Percentiles rank a stretch among this genome's conserved stretches.
Conservation (phyloP, 2,329 filamentous ascomycete genomes). For the Plectosphaerella plurivora region DNA sequence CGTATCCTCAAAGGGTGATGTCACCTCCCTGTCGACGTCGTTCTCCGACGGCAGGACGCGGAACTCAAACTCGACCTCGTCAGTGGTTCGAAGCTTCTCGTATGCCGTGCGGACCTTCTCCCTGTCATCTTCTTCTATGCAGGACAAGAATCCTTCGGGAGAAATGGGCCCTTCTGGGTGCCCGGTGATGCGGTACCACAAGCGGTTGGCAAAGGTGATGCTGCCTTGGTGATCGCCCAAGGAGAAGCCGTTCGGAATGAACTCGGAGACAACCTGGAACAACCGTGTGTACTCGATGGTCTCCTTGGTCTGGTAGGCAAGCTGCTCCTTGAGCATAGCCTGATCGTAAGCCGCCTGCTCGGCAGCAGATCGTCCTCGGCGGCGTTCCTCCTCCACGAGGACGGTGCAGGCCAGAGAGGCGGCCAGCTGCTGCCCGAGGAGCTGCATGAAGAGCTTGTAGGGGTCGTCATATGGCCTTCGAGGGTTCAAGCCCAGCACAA, state of each 20-base stretch:
- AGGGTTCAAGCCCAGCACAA: constrained; percentile 68
- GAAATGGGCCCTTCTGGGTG: constrained; percentile 27
- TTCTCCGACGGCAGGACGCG: constrained; percentile 24
- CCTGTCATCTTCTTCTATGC: constrained; percentile 42
- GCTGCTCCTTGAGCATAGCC: constrained; percentile 60
- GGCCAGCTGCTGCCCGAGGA: constrained; percentile 52
- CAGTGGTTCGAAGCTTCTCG: constrained; percentile 29
- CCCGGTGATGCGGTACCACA: constrained; percentile 53
- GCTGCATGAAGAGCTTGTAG: constrained; percentile 62
- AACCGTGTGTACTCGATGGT: constrained; percentile 54
- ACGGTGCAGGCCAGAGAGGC: constrained; percentile 68
- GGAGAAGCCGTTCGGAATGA: constrained; percentile 70
- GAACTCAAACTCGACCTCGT: constrained; percentile 43
- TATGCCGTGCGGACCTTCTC: constrained; percentile 34
- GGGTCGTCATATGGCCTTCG: constrained; percentile 69
- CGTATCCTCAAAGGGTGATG: constrained; percentile 5
- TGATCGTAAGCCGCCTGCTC: constrained; percentile 64
- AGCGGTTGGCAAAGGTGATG: constrained; percentile 68
- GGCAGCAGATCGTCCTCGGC: constrained; percentile 45
- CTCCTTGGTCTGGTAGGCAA: constrained; percentile 51
- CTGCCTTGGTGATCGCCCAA: constrained; percentile 62
- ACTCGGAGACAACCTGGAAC: constrained; percentile 67
- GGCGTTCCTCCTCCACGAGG: constrained; percentile 66
- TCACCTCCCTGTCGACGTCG: constrained; percentile 1
- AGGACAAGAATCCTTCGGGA: constrained; percentile 33